Evolutionary conservation across 345 rosid genomes (phyloP).

Genomic region (Anastatica hierochuntica): DNA sequence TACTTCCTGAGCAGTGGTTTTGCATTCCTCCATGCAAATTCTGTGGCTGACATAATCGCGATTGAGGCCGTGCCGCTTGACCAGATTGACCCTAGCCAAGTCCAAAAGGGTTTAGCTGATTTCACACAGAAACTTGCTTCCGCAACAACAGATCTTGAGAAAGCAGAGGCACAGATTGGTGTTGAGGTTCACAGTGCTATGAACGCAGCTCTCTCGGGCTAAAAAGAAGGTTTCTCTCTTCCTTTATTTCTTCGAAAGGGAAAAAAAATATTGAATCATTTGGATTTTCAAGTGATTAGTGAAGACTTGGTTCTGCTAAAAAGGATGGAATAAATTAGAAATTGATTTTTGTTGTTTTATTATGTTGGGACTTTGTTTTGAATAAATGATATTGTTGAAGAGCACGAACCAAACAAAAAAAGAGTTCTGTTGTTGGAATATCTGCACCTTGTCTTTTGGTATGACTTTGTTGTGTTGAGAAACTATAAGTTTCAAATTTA

Average conservation of each 20-base stretch:
- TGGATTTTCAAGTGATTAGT: slow-evolving; percentile 24
- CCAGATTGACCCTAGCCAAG: slow-evolving; percentile 52
- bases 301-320: background rate
- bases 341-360: slow-evolving; percentile 5
- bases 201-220: slow-evolving; percentile 52
- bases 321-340: slow-evolving; percentile 19
- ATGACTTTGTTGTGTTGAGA: background rate
- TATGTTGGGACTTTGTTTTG: slow-evolving; percentile 16
- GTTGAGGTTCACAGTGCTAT: slow-evolving; percentile 73
- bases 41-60: slow-evolving; percentile 64
- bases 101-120: slow-evolving; percentile 76
- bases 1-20: slow-evolving; percentile 88
- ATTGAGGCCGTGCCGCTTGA: slow-evolving; percentile 76
- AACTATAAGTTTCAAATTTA: background rate
- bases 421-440: no score
- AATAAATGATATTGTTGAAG: slow-evolving; percentile 19
- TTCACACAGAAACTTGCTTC: slow-evolving; percentile 65
- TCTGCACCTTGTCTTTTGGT: no score
- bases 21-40: slow-evolving; percentile 72
- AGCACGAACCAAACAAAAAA: slow-evolving; percentile 4
- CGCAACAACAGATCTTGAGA: slow-evolving; percentile 72
- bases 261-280: slow-evolving; percentile 5
- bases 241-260: background rate
- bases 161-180: slow-evolving; percentile 92
- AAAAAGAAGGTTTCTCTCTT: slow-evolving; percentile 15